These are phyloP conservation scores for Graphium sp. DNA, from an alignment of 2,329 filamentous ascomycete species.

Conservation along the genomic window DNA sequence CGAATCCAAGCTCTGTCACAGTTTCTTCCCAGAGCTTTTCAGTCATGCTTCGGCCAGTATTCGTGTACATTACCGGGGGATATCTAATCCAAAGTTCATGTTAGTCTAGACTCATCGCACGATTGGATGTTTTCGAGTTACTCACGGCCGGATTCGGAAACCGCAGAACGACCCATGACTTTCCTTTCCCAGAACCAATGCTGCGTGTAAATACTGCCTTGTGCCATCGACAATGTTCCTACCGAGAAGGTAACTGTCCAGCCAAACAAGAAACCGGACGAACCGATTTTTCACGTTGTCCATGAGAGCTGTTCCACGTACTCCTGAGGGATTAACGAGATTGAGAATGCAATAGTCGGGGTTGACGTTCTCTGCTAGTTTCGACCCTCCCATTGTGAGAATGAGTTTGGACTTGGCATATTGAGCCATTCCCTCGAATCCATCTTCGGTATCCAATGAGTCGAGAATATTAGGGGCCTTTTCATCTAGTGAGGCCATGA, in stretches of 20 bases:
- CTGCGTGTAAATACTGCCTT: constrained; percentile 9
- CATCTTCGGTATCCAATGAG: constrained; percentile 1
- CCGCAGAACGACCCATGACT: constrained; percentile 10
- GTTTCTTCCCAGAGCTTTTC: too few species aligned
- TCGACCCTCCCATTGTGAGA: constrained; percentile 5
- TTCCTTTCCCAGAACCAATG: constrained; percentile 8
- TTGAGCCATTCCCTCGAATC: constrained; percentile 1
- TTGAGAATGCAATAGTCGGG: constrained; percentile 10
- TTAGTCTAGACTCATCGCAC: too few species aligned
- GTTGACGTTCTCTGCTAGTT: constrained; percentile 6
- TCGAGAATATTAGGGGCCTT: constrained; percentile 5
- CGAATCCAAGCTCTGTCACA: too few species aligned
- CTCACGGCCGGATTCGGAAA: constrained; percentile 10
- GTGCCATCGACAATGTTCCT: constrained; percentile 7
- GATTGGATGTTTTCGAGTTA: too few species aligned
- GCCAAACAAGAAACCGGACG: not conserved
- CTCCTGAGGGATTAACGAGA: constrained; percentile 8
- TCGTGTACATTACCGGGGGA: too few species aligned
- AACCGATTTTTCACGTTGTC: constrained; percentile 4
- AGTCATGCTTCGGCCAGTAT: too few species aligned
- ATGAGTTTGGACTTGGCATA: constrained; percentile 11
- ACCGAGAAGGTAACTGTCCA: constrained; percentile 5
- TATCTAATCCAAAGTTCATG: too few species aligned
- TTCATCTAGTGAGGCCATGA: constrained; percentile 7
- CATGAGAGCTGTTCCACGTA: constrained; percentile 7